Percentiles rank a stretch among this genome's conserved stretches.
Evolutionary conservation across 306 rosid genomes (phyloP).

Genomic region (Inga leiocalycina): DNA sequence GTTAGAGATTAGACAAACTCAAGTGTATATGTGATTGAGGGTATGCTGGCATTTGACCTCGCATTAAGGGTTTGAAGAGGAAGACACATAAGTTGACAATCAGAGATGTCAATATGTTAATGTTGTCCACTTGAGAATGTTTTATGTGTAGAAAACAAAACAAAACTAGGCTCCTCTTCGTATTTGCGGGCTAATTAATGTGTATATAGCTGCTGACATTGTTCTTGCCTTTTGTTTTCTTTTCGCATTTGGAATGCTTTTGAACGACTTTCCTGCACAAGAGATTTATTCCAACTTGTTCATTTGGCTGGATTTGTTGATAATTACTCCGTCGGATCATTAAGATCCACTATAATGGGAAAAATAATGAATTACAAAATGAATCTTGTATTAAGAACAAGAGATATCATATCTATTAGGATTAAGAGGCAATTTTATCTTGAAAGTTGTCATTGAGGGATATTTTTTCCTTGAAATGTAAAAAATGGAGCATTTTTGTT

Average conservation of each 20-base stretch:
- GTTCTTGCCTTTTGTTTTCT: neutral
- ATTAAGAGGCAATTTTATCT: too few species aligned
- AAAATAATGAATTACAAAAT: too few species aligned
- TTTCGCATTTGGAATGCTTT: neutral
- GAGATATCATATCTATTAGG: too few species aligned
- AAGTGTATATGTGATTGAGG: neutral
- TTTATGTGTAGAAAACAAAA: neutral
- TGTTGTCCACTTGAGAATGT: neutral
- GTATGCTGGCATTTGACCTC: neutral
- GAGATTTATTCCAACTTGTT: neutral
- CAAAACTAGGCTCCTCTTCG: slow-evolving; percentile 11
- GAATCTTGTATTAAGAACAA: too few species aligned
- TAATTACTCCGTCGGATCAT: too few species aligned
- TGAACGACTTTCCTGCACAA: neutral
- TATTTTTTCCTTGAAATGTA: too few species aligned
- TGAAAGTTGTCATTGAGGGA: too few species aligned
- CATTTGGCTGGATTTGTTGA: neutral
- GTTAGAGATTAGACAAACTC: neutral
- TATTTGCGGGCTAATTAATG: neutral
- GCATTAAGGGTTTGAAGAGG: neutral
- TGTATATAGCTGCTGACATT: neutral
- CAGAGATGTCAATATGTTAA: neutral
- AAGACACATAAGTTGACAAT: neutral
- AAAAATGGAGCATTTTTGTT: too few species aligned
- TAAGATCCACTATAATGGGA: too few species aligned